phyloP scores from a whole-genome alignment of 164 flowering plant genomes.

The Piper betle region DNA sequence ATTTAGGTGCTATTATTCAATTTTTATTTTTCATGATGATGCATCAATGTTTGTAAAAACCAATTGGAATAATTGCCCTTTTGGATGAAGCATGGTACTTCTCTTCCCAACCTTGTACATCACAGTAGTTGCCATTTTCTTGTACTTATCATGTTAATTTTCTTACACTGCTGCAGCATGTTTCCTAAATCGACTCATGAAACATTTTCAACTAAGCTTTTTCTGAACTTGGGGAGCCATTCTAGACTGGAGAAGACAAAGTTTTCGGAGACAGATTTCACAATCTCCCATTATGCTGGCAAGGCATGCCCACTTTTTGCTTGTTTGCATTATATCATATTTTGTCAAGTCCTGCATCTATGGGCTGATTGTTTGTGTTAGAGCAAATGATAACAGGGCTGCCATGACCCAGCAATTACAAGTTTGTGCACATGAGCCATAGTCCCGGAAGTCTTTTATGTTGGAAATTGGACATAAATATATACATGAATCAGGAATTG shows the following conservation, averaged over 20 bases:
- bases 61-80: conserved; percentile 76
- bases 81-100: conserved; percentile 73
- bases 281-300: conserved; percentile 92
- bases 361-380: no score
- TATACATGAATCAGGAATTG: no score
- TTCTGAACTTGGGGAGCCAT: conserved; percentile 56
- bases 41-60: conserved; percentile 53
- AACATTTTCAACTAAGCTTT: conserved; percentile 79
- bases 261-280: conserved; percentile 86
- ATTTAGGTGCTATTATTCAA: no score
- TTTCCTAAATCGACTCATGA: conserved; percentile 92
- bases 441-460: no score
- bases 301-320: conserved; percentile 40
- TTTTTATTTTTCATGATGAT: background rate
- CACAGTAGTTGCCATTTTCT: background rate
- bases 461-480: no score
- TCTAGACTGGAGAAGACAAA: conserved; percentile 76
- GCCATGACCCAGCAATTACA: no score
- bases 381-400: no score
- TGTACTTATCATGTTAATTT: background rate
- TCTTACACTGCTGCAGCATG: conserved; percentile 56
- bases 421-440: no score
- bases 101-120: background rate
- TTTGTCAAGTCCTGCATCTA: background rate
- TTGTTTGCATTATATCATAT: no score